These are phyloP conservation scores for Ganoderma meredithae DNA, from an alignment of 1,284 basidiomycete genomes.

Conservation along the genomic window DNA sequence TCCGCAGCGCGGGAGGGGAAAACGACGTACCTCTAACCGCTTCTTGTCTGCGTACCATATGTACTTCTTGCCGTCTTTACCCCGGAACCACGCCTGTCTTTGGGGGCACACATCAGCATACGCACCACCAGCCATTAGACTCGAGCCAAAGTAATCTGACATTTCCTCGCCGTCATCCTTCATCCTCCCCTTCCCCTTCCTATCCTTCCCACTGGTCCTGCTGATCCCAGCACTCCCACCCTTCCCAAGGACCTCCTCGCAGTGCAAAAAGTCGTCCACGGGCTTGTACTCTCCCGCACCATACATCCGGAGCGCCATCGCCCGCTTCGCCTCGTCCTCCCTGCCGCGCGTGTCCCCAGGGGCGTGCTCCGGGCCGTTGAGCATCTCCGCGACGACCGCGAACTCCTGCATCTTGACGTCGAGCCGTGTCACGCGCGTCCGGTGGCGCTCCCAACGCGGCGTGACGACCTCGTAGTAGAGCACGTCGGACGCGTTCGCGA, in stretches of 20 bases:
- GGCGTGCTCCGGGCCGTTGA: conserved; percentile 38
- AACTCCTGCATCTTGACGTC: conserved; percentile 45
- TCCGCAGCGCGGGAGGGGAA: neutral
- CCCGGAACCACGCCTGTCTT: conserved; percentile 41
- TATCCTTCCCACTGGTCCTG: neutral
- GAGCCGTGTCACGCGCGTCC: conserved; percentile 47
- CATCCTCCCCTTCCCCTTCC: conserved; percentile 14
- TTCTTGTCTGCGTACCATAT: conserved; percentile 41
- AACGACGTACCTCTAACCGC: conserved; percentile 39
- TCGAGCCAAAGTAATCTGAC: neutral
- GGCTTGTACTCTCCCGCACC: conserved; percentile 39
- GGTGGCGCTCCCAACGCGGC: conserved; percentile 47
- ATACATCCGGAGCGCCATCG: conserved; percentile 40
- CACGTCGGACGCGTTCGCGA: conserved; percentile 48
- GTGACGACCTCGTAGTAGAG: conserved; percentile 53
- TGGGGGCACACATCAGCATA: neutral
- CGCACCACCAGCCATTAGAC: no score
- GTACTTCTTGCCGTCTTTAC: conserved; percentile 44
- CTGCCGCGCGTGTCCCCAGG: conserved; percentile 8
- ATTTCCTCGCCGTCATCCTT: conserved; percentile 20
- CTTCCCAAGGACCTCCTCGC: conserved; percentile 19
- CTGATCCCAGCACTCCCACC: neutral
- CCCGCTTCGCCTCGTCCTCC: conserved; percentile 34
- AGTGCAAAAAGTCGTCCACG: conserved; percentile 40
- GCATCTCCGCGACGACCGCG: conserved; percentile 44